These are phyloP conservation scores for Bassia scoparia DNA, from an alignment of 148 eudicot species.

Conservation along the genomic window DNA sequence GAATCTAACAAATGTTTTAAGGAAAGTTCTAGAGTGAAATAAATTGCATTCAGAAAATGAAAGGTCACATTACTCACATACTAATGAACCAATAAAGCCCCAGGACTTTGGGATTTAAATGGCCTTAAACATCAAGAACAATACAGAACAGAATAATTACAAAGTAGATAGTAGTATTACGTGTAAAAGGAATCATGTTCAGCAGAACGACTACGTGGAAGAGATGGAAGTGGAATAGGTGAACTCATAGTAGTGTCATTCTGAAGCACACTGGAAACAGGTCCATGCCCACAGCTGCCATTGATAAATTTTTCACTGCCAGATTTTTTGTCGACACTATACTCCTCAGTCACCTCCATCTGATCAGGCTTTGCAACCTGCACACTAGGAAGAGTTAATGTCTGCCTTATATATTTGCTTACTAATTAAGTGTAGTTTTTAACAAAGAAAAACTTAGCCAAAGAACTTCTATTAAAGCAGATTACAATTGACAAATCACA, in stretches of 20 bases:
- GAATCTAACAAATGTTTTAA: background rate
- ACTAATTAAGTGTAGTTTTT: background rate
- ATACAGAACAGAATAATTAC: background rate
- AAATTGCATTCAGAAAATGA: slow-evolving; percentile 16
- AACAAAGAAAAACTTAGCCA: background rate
- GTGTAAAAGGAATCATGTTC: slow-evolving; percentile 47
- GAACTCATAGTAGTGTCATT: slow-evolving; percentile 39
- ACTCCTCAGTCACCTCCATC: slow-evolving; percentile 23
- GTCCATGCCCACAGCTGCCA: slow-evolving; percentile 16
- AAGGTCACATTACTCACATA: background rate
- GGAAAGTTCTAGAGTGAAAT: background rate
- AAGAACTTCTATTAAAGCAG: background rate
- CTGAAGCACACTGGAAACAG: slow-evolving; percentile 11
- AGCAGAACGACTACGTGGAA: slow-evolving; percentile 32
- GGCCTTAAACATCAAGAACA: background rate
- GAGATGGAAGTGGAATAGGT: slow-evolving; percentile 51
- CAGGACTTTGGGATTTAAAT: background rate
- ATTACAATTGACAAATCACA: background rate
- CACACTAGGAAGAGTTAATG: slow-evolving; percentile 7
- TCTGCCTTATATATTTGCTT: background rate
- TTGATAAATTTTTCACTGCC: slow-evolving; percentile 25
- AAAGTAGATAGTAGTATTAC: slow-evolving; percentile 32
- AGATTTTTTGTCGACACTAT: slow-evolving; percentile 18
- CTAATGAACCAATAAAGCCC: background rate
- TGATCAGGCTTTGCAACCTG: slow-evolving; percentile 19